Conservation (phyloP, 169 alveolate genomes). For the Plasmodium chabaudi region DNA sequence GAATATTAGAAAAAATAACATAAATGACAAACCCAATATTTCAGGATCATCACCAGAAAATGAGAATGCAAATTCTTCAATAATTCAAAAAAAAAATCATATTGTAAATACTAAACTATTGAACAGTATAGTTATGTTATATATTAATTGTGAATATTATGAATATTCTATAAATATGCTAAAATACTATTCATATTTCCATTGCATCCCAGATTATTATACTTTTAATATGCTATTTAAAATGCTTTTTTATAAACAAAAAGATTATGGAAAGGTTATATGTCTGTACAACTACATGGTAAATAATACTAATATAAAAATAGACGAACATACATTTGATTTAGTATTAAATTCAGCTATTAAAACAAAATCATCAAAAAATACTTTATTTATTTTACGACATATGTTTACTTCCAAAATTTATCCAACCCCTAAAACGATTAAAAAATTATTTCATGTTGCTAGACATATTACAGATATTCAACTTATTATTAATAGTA, state of each 20-base stretch:
- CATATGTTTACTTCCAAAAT: slow-evolving; percentile 84
- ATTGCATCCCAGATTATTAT: slow-evolving; percentile 63
- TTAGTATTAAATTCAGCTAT: slow-evolving; percentile 51
- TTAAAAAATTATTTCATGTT: slow-evolving; percentile 81
- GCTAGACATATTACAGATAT: slow-evolving; percentile 88
- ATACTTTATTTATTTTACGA: slow-evolving; percentile 78
- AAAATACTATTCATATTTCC: slow-evolving; percentile 80
- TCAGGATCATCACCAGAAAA: background rate
- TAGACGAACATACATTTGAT: slow-evolving; percentile 37
- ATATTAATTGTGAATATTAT: slow-evolving; percentile 84
- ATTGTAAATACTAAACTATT: slow-evolving; percentile 57
- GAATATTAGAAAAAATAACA: background rate
- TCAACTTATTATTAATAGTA: slow-evolving; percentile 80
- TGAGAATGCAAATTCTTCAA: background rate
- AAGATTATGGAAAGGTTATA: slow-evolving; percentile 75
- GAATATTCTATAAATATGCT: slow-evolving; percentile 89
- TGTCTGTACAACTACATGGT: slow-evolving; percentile 40
- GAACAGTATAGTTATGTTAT: slow-evolving; percentile 85
- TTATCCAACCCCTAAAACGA: slow-evolving; percentile 86
- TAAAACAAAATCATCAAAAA: slow-evolving; percentile 77
- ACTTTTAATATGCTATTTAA: slow-evolving; percentile 75
- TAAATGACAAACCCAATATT: background rate
- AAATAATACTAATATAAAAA: slow-evolving; percentile 18
- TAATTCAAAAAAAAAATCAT: background rate
- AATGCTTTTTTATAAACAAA: slow-evolving; percentile 59